Percentiles rank a stretch among this genome's conserved stretches.
phyloP scores from a whole-genome alignment of 768 basidiomycete species.

The Calocera viscosa region DNA sequence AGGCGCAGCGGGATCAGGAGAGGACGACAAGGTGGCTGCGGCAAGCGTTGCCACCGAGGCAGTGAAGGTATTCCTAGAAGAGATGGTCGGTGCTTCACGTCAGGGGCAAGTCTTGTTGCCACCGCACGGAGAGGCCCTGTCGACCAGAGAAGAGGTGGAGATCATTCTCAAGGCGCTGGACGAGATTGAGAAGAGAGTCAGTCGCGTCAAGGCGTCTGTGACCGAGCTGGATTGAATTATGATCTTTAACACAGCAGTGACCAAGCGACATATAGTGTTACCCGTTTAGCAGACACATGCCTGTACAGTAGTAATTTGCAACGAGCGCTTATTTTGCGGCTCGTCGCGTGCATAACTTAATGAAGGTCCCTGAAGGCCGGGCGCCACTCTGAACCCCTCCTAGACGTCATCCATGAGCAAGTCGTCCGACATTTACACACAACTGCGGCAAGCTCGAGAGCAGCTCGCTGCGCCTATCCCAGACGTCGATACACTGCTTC shows the following conservation, averaged over 20 bases:
- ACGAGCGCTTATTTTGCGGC: constrained; percentile 4
- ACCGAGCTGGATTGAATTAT: neutral
- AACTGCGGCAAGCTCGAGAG: neutral
- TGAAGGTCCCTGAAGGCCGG: neutral
- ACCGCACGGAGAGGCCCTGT: neutral
- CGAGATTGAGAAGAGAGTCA: constrained; percentile 9
- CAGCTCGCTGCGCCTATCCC: constrained; percentile 28
- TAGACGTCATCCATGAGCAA: neutral
- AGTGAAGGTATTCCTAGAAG: neutral
- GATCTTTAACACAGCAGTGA: neutral
- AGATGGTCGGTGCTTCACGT: neutral
- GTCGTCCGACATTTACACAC: neutral
- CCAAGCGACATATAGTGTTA: neutral
- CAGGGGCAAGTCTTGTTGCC: neutral
- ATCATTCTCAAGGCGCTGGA: constrained; percentile 9
- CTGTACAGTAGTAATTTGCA: neutral
- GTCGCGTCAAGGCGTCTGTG: constrained; percentile 4
- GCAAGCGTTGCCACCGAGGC: neutral
- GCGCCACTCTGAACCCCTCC: neutral
- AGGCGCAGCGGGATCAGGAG: too few relatives aligned
- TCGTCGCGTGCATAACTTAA: too few relatives aligned
- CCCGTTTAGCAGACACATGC: neutral
- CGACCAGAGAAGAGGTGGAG: constrained; percentile 11
- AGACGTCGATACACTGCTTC: constrained; percentile 41
- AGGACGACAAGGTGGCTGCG: too few relatives aligned